These are phyloP conservation scores for Clonostachys rosea DNA, from an alignment of 2,329 filamentous ascomycete species.

Conservation along the genomic window DNA sequence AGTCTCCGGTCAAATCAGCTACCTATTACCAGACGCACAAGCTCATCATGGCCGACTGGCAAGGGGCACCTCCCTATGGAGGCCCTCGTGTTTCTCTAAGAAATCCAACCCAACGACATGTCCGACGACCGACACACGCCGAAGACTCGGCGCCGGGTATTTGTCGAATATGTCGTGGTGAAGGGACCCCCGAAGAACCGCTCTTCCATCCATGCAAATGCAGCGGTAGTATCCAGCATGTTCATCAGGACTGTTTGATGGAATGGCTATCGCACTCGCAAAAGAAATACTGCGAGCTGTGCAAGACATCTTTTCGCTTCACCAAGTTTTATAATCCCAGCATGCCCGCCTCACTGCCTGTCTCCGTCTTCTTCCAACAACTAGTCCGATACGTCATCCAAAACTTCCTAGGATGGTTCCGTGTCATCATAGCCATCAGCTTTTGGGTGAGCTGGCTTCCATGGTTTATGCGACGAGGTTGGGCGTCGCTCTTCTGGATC, in stretches of 20 bases:
- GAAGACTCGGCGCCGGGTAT: constrained; percentile 55
- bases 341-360: constrained; percentile 83
- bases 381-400: constrained; percentile 68
- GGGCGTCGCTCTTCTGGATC: constrained; percentile 93
- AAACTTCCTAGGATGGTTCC: constrained; percentile 72
- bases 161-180: constrained; percentile 95
- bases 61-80: too few species aligned
- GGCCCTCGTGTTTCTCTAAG: too few species aligned
- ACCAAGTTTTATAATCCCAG: constrained; percentile 94
- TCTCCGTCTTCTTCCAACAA: constrained; percentile 75
- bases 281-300: constrained; percentile 99
- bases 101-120: too few species aligned
- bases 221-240: constrained; percentile 96
- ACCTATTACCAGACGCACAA: too few species aligned
- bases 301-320: constrained; percentile 97
- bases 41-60: too few species aligned
- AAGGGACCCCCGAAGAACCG: constrained; percentile 76
- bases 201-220: constrained; percentile 98
- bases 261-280: constrained; percentile 98
- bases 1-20: too few species aligned
- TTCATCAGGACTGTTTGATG: constrained; percentile 97
- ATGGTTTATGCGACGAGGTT: constrained; percentile 85
- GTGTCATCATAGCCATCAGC: constrained; percentile 71
- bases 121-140: constrained; percentile 1
- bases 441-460: constrained; percentile 90